phyloP scores from a whole-genome alignment of 192 early-diverging fungal species.

The Coemansia sp. region DNA sequence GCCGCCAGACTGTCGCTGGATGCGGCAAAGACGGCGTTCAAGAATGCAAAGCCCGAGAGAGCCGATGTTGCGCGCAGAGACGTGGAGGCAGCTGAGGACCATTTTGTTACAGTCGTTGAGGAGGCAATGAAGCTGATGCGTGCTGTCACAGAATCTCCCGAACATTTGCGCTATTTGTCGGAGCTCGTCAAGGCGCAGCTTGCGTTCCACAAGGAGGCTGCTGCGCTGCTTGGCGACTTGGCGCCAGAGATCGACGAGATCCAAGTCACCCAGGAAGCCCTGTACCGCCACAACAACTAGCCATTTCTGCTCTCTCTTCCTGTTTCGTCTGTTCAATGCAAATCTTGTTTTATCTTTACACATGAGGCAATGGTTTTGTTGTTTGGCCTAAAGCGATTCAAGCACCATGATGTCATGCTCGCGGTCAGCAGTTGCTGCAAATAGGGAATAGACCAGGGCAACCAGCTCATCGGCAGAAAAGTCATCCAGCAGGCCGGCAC shows the following conservation, averaged over 20 bases:
- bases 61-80: slow-evolving; percentile 78
- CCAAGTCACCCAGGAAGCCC: slow-evolving; percentile 88
- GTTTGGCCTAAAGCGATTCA: slow-evolving; percentile 6
- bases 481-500: slow-evolving; percentile 36
- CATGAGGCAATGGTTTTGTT: no score
- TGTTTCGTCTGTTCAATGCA: neutral
- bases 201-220: slow-evolving; percentile 83
- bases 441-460: slow-evolving; percentile 31
- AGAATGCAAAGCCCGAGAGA: slow-evolving; percentile 68
- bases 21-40: slow-evolving; percentile 78
- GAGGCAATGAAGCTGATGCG: slow-evolving; percentile 96
- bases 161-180: slow-evolving; percentile 79
- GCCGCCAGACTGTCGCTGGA: slow-evolving; percentile 84
- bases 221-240: slow-evolving; percentile 68
- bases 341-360: no score
- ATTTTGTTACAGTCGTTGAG: slow-evolving; percentile 93
- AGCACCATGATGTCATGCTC: slow-evolving; percentile 31
- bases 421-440: slow-evolving; percentile 38
- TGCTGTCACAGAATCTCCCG: slow-evolving; percentile 83
- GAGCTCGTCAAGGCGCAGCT: slow-evolving; percentile 88
- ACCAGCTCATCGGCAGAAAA: slow-evolving; percentile 36
- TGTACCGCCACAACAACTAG: slow-evolving; percentile 66
- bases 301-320: slow-evolving; percentile 3
- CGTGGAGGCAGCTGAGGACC: slow-evolving; percentile 92
- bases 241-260: slow-evolving; percentile 96